These are phyloP conservation scores for Chrysoporthe cubensis DNA, from an alignment of 2,329 filamentous ascomycete species.

Conservation along the genomic window DNA sequence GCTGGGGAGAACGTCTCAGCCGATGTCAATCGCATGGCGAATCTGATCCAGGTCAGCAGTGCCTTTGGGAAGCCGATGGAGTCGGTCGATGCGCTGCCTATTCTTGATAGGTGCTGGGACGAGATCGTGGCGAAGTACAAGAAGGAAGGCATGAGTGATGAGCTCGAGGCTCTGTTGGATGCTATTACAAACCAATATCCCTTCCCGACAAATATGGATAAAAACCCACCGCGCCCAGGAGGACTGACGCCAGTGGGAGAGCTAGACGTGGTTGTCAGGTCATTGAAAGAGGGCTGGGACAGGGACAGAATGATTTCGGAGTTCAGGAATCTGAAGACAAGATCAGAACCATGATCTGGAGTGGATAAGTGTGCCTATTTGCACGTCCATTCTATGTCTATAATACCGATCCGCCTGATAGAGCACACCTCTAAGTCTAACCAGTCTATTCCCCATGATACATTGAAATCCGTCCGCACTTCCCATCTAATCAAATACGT, in stretches of 20 bases:
- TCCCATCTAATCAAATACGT: slow-evolving; percentile 60
- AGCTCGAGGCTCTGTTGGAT: slow-evolving; percentile 51
- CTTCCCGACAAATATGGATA: slow-evolving; percentile 66
- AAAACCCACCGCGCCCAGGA: slow-evolving; percentile 55
- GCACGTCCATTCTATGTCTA: not conserved
- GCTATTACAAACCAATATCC: slow-evolving; percentile 63
- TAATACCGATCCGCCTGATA: no score
- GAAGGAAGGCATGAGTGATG: slow-evolving; percentile 42
- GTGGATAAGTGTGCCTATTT: not conserved
- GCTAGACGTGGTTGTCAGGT: slow-evolving; percentile 53
- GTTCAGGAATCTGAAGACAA: slow-evolving; percentile 35
- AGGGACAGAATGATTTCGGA: slow-evolving; percentile 45
- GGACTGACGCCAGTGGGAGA: slow-evolving; percentile 66
- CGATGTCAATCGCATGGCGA: slow-evolving; percentile 58
- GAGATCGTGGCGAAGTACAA: slow-evolving; percentile 39
- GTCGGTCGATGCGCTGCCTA: slow-evolving; percentile 54
- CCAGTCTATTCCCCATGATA: no score
- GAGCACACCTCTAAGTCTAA: no score
- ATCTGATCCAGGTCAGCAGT: slow-evolving; percentile 64
- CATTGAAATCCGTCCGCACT: not conserved
- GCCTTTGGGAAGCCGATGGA: slow-evolving; percentile 70
- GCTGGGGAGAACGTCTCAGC: slow-evolving; percentile 59
- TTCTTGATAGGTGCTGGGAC: slow-evolving; percentile 52
- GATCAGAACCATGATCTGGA: slow-evolving; percentile 8
- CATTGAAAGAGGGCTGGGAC: slow-evolving; percentile 46